Evolutionary conservation across 2,329 filamentous ascomycete species (phyloP), one percentile per base, ranked within the genome.

Genomic region (Aspergillus thermomutatus): DNA sequence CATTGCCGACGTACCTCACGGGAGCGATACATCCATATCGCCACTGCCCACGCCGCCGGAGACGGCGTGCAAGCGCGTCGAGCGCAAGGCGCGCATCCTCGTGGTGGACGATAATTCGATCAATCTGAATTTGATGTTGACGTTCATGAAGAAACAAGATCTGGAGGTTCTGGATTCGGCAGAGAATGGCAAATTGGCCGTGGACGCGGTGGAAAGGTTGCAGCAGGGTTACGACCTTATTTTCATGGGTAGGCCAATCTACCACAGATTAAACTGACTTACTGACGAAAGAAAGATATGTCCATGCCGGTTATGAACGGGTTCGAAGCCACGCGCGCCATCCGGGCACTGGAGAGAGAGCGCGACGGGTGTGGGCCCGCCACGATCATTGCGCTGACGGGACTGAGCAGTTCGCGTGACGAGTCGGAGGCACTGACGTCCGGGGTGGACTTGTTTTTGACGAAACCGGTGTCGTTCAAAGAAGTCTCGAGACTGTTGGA

Each of bases 291-390:
- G 31, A 26, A 40, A 69, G 75, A 80, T 50, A 77, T 80, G 37
- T 75, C 73, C 2, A 80, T 80, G 77, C 78, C 78, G 0, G 72
- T 79, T 4, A 78, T 79, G 75, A 75, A 79, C 59, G 78, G 78
- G 1, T 78, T 80, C 49, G 74, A 78, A 61, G 75, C 78, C 2
- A 78, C 78, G 4, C 72, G 76, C 7, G 72, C 73, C n/a, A 80
- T 80, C 50, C 75, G 79, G 10, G 61, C 70, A 8, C 64, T 74
- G n/a, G 75, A 77, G 54, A 72, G 65, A 55, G 73, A 76, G 37
- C 60, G 64, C 5, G 67, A 69, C 45, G 65, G 67, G 51, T 62
- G 59, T 34, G 60, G 60, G 11, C 68, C 71, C 1, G 72, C 73
- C 4, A 70, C 72, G 23, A 78, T 80, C 52, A 76, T 80, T 48